Evolutionary conservation across 2,329 filamentous ascomycete genomes (phyloP).

Genomic region (Colletotrichum orbiculare): DNA sequence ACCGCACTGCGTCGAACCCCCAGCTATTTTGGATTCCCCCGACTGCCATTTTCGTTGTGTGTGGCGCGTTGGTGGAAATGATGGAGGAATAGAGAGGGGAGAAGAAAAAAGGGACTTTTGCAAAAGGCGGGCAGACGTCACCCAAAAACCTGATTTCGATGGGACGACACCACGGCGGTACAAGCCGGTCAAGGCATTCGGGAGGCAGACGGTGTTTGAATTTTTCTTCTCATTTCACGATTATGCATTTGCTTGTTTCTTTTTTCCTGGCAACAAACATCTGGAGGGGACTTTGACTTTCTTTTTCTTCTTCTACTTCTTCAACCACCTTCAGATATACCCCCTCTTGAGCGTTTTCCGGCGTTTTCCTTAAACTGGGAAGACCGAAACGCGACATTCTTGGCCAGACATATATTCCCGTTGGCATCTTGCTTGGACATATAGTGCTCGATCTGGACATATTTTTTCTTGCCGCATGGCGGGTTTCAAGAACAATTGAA

Average conservation of each 20-base stretch:
- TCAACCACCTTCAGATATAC: constrained; percentile 29
- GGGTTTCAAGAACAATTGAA: neutral
- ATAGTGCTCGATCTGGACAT: constrained; percentile 1
- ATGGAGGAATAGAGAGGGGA: neutral
- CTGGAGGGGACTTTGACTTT: neutral
- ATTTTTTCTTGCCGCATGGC: neutral
- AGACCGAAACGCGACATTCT: constrained; percentile 16
- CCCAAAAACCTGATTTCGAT: constrained; percentile 6
- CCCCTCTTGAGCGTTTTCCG: constrained; percentile 28
- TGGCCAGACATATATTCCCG: neutral
- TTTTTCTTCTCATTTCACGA: neutral
- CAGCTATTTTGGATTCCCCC: neutral
- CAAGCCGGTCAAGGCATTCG: neutral
- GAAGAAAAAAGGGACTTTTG: constrained; percentile 13
- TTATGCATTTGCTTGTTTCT: neutral
- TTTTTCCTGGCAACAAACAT: neutral
- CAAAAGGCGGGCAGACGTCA: neutral
- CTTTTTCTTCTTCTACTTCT: neutral
- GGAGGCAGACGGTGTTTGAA: neutral
- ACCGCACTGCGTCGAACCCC: constrained; percentile 10
- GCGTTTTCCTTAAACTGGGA: neutral
- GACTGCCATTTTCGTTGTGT: neutral
- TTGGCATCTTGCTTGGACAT: constrained; percentile 7
- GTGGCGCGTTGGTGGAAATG: neutral
- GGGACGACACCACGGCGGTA: neutral